These are phyloP conservation scores for Trichomonas tenax DNA, from an alignment of 208 protist genomes.

Conservation along the genomic window DNA sequence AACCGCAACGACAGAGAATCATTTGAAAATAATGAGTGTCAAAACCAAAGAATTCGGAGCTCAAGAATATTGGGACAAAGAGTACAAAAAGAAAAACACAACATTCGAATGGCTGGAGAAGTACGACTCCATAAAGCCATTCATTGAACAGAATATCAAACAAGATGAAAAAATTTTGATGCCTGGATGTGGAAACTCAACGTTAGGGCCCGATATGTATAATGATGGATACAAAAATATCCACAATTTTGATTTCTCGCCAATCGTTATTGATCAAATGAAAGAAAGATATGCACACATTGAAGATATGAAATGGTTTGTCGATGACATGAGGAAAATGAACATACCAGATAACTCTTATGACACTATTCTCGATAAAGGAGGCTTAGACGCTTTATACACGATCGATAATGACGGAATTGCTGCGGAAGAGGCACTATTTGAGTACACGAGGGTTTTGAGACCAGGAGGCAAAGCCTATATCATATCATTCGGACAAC, in stretches of 20 bases:
- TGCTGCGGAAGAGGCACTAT: background rate
- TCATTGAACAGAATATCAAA: background rate
- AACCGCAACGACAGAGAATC: background rate
- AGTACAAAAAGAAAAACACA: background rate
- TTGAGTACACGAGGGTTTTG: background rate
- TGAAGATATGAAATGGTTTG: background rate
- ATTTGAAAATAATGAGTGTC: background rate
- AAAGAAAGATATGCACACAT: background rate
- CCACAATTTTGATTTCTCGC: background rate
- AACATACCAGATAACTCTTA: background rate
- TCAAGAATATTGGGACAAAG: background rate
- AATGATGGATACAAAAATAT: background rate
- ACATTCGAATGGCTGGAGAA: background rate
- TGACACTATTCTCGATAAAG: slow-evolving; percentile 3
- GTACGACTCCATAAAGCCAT: background rate
- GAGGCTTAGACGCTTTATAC: background rate
- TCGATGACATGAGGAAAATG: background rate
- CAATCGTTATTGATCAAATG: background rate
- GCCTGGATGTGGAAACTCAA: background rate
- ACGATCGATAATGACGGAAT: background rate
- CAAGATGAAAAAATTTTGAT: background rate
- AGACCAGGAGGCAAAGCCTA: background rate
- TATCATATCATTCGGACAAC: background rate
- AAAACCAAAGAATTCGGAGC: background rate
- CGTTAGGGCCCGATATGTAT: background rate